Evolutionary conservation across 345 rosid species (phyloP).

Genomic region (Citrus unshiu): DNA sequence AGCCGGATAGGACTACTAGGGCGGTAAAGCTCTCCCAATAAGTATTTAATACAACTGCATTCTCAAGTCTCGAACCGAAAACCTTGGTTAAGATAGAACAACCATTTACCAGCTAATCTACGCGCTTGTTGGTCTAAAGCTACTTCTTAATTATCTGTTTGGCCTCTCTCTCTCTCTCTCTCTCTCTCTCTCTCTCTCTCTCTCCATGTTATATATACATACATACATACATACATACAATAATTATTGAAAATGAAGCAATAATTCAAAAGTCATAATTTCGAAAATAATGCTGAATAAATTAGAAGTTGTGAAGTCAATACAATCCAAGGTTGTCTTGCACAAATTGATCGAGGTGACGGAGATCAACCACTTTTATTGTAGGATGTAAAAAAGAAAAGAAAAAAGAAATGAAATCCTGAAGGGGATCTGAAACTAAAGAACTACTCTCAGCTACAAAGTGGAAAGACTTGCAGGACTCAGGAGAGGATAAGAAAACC

Average conservation of each 20-base stretch:
- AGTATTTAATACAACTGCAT: too few species aligned
- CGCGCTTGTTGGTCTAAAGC: too few species aligned
- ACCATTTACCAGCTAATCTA: too few species aligned
- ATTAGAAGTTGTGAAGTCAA: too few species aligned
- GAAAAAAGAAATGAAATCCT: neutral
- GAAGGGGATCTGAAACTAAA: neutral
- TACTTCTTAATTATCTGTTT: too few species aligned
- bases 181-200: too few species aligned
- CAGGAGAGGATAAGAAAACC: constrained; percentile 51
- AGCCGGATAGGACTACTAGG: too few species aligned
- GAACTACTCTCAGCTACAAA: constrained; percentile 37
- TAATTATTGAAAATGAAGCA: neutral
- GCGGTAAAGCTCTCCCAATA: rapidly evolving
- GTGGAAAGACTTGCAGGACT: constrained; percentile 62
- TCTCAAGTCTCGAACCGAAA: too few species aligned
- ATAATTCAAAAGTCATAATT: neutral
- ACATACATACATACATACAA: too few species aligned
- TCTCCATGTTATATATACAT: too few species aligned
- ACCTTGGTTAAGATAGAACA: too few species aligned
- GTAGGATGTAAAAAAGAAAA: neutral
- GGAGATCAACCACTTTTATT: neutral
- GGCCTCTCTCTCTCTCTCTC: too few species aligned
- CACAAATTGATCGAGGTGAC: neutral
- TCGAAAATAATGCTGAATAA: neutral
- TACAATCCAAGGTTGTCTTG: neutral